phyloP scores from a whole-genome alignment of 1,284 basidiomycete species.

The Irpex sp. region DNA sequence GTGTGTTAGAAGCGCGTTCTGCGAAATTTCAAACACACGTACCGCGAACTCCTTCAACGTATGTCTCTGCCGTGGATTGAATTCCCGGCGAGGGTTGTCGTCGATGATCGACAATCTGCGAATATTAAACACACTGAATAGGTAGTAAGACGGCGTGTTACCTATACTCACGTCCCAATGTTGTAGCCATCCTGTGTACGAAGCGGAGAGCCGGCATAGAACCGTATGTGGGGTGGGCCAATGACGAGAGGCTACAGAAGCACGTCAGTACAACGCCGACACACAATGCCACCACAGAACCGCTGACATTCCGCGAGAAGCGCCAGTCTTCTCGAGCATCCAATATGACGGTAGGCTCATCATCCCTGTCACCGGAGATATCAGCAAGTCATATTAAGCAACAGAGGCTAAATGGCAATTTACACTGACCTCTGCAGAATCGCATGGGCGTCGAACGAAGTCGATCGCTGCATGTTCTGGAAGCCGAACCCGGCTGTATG shows the following conservation, averaged over 20 bases:
- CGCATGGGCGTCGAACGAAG: conserved; percentile 79
- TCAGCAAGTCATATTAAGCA: neutral
- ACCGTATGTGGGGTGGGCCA: conserved; percentile 67
- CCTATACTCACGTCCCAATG: conserved; percentile 62
- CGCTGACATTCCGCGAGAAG: conserved; percentile 69
- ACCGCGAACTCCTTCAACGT: conserved; percentile 91
- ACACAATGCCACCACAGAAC: neutral
- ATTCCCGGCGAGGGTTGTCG: conserved; percentile 78
- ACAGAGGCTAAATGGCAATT: neutral
- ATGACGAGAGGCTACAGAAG: conserved; percentile 66
- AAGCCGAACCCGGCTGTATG: conserved; percentile 55
- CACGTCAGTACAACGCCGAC: conserved; percentile 5
- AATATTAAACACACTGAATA: neutral
- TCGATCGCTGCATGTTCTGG: conserved; percentile 50
- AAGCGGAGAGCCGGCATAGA: conserved; percentile 90
- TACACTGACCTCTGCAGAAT: conserved; percentile 71
- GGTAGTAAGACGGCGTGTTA: neutral
- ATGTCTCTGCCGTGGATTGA: conserved; percentile 84
- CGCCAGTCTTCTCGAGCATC: conserved; percentile 85
- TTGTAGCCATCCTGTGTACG: conserved; percentile 88
- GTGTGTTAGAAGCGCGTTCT: conserved; percentile 1
- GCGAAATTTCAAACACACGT: conserved; percentile 15
- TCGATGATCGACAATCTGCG: conserved; percentile 79
- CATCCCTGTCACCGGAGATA: conserved; percentile 44
- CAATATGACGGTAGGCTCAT: conserved; percentile 84